Base-by-base conservation (phyloP, 768 basidiomycete species). In the Tephrocybe rancida region DNA sequence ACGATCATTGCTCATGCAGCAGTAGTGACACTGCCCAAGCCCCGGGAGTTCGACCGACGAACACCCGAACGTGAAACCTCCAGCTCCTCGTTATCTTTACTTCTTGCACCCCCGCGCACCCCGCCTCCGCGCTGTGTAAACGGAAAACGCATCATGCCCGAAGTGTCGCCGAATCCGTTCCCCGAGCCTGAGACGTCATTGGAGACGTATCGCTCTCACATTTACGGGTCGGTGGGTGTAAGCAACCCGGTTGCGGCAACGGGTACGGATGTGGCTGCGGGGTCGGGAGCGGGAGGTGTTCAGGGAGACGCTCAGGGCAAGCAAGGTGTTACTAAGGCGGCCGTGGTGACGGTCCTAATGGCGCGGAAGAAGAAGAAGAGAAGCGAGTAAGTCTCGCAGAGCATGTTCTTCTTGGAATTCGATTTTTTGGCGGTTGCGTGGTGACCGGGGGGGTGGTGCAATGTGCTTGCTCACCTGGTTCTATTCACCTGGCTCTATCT, bases 131-230 rank as follows among this genome's bases (percentile, higher is more conserved):
- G 71, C 22, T 29, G 60, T 59, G 56, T 54, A 54, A 56, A 64
- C 55, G 68, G 64, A 39, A 68, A 61, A 55, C 63, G 63, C 5
- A 41, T 55, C 8, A 53, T 73, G 54, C 58, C 70, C 10, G 84
- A 85, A 38, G 67, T 81, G 24, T 84, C 86, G 44, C 85, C 86
- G 37, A 87, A 86, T 62, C 81, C 83, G 18, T 87, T 86, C 64
- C 77, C 83, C 7, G 87, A 88, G 61, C 85, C 86, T 6, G 79
- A 79, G 46, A 74, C 81, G 30, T 84, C 82, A 29, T 68, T 78
- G 38, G 84, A 84, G 66, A 85, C 82, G 46, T 88, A 89, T 67
- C 52, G 66, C n/a, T 67, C 74, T 45, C 70, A 82, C 63, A 81
- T 90, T 25, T 86, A 84, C 64, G 87, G 87, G 24, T 64, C 72